These are phyloP conservation scores for Penicillium sp. DNA, from an alignment of 2,329 filamentous ascomycete genomes.

Conservation along the genomic window DNA sequence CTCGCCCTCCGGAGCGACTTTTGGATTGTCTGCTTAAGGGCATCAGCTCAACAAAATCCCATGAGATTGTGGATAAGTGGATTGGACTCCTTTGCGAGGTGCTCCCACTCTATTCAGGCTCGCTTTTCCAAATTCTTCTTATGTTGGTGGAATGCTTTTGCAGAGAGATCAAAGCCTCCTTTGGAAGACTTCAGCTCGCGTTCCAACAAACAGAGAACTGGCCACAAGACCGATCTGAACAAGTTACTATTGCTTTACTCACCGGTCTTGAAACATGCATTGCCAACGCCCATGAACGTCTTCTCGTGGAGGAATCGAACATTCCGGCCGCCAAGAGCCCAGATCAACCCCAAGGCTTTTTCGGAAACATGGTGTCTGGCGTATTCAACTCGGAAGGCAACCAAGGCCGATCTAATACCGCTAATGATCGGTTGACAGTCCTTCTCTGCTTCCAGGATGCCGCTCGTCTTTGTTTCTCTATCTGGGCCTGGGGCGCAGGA, in stretches of 20 bases:
- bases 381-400: slow-evolving; percentile 79
- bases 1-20: slow-evolving; percentile 61
- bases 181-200: slow-evolving; percentile 63
- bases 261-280: slow-evolving; percentile 90
- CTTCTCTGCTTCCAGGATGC: slow-evolving; percentile 96
- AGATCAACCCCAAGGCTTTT: slow-evolving; percentile 82
- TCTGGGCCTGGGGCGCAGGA: slow-evolving; percentile 88
- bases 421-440: slow-evolving; percentile 90
- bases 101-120: slow-evolving; percentile 77
- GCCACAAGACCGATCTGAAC: slow-evolving; percentile 58
- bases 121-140: slow-evolving; percentile 86
- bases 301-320: slow-evolving; percentile 73
- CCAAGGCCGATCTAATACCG: slow-evolving; percentile 78
- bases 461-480: slow-evolving; percentile 84
- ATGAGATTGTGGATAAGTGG: slow-evolving; percentile 86
- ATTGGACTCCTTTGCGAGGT: slow-evolving; percentile 80
- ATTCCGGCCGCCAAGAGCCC: slow-evolving; percentile 71
- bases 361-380: slow-evolving; percentile 90
- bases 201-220: slow-evolving; percentile 44
- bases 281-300: slow-evolving; percentile 79
- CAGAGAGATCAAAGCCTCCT: slow-evolving; percentile 70
- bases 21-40: slow-evolving; percentile 81
- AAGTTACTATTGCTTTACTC: slow-evolving; percentile 69
- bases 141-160: slow-evolving; percentile 90
- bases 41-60: slow-evolving; percentile 71